These are phyloP conservation scores for Salix dunnii DNA, from an alignment of 345 rosid species.

Conservation along the genomic window DNA sequence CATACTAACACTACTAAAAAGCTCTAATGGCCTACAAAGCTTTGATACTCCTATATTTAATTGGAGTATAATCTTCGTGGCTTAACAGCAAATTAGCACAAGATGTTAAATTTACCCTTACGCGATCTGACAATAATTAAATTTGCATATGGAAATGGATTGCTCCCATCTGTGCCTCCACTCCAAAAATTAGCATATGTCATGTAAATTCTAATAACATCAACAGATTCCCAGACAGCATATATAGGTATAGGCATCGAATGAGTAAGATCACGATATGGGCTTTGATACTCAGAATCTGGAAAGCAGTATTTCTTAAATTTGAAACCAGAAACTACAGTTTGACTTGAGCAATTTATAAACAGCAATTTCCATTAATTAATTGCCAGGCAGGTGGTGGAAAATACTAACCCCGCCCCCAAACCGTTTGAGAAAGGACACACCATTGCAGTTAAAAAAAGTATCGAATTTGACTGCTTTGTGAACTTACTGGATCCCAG, in stretches of 20 bases:
- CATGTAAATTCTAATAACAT: background rate
- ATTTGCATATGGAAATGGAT: background rate
- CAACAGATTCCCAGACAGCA: background rate
- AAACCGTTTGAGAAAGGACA: too few species aligned
- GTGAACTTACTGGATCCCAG: constrained; percentile 77
- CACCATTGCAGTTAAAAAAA: background rate
- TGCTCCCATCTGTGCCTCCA: background rate
- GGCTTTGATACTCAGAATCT: too few species aligned
- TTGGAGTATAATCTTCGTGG: background rate
- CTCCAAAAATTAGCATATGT: background rate
- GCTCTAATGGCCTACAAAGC: background rate
- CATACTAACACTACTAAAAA: background rate
- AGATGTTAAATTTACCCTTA: background rate
- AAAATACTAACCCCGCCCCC: too few species aligned
- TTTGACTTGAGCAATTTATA: too few species aligned
- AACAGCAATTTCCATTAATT: too few species aligned
- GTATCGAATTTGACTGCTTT: constrained; percentile 9
- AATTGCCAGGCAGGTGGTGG: too few species aligned
- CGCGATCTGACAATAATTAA: background rate
- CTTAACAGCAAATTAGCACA: background rate
- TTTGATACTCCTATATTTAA: background rate
- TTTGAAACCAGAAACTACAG: too few species aligned
- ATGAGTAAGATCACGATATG: too few species aligned
- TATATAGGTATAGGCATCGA: background rate
- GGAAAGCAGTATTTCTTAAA: too few species aligned